phyloP scores from a whole-genome alignment of 2,329 filamentous ascomycete species.

The Aspergillus texensis region DNA sequence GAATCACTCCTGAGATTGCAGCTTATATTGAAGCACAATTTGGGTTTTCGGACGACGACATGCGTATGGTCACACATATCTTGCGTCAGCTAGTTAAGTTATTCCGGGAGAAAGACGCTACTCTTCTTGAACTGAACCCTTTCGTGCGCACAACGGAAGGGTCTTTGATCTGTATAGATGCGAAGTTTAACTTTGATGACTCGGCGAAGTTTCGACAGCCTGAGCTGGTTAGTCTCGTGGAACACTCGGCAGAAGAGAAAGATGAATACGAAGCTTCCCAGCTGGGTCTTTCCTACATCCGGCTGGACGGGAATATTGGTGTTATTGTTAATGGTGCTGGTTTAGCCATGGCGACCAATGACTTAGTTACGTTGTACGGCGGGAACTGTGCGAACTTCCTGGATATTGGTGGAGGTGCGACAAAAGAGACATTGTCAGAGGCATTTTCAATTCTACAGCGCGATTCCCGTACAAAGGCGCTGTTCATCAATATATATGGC shows the following conservation, averaged over 20 bases:
- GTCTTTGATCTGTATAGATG: constrained; percentile 38
- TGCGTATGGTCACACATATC: constrained; percentile 26
- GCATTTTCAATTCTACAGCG: constrained; percentile 32
- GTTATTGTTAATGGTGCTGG: constrained; percentile 39
- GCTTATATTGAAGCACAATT: constrained; percentile 27
- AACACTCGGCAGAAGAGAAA: constrained; percentile 34
- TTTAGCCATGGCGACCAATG: constrained; percentile 41
- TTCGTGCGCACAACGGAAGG: constrained; percentile 35
- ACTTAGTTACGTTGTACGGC: constrained; percentile 29
- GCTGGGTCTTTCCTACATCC: constrained; percentile 33
- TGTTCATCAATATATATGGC: constrained; percentile 61
- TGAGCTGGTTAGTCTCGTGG: constrained; percentile 43
- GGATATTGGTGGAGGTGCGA: constrained; percentile 36
- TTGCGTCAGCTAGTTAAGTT: constrained; percentile 36
- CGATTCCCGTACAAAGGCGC: constrained; percentile 30
- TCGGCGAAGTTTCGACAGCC: constrained; percentile 48
- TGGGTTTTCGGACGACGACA: constrained; percentile 28
- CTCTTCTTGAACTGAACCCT: constrained; percentile 48
- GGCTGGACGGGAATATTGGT: constrained; percentile 37
- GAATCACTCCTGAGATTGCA: constrained; percentile 29
- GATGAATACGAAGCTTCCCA: constrained; percentile 40
- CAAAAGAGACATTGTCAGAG: constrained; percentile 28
- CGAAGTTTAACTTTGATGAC: constrained; percentile 54
- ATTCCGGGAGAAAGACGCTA: constrained; percentile 53
- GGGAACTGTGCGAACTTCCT: constrained; percentile 38